These are phyloP conservation scores for Paramecium pentaurelia DNA, from an alignment of 73 alveolate species.

Conservation along the genomic window DNA sequence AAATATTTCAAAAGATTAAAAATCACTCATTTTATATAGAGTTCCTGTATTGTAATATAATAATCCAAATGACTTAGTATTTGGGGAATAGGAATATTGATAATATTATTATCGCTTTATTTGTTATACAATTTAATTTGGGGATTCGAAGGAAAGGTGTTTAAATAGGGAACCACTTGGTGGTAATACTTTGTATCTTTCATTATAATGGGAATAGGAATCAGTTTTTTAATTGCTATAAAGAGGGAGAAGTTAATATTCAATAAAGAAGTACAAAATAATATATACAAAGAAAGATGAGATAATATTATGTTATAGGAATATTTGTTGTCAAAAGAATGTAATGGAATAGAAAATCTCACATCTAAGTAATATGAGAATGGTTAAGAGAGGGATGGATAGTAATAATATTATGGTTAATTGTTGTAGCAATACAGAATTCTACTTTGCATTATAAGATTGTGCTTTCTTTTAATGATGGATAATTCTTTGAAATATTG, in stretches of 20 bases:
- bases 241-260: slow-evolving; percentile 13
- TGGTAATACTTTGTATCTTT: neutral
- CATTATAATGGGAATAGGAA: neutral
- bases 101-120: neutral
- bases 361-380: neutral
- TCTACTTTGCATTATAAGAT: neutral
- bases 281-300: neutral
- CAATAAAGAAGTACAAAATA: neutral
- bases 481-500: neutral
- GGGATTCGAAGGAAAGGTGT: slow-evolving; percentile 34
- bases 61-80: neutral
- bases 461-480: neutral
- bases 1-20: neutral
- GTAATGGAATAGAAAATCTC: neutral
- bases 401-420: neutral
- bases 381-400: slow-evolving; percentile 18
- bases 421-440: neutral
- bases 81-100: slow-evolving; percentile 8
- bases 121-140: neutral
- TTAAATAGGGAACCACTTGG: neutral
- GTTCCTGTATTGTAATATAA: neutral
- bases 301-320: neutral
- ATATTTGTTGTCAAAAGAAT: neutral
- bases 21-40: neutral
- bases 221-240: neutral